Conservation (phyloP, 2,329 filamentous ascomycete genomes). For the Hypoxylon sp. region DNA sequence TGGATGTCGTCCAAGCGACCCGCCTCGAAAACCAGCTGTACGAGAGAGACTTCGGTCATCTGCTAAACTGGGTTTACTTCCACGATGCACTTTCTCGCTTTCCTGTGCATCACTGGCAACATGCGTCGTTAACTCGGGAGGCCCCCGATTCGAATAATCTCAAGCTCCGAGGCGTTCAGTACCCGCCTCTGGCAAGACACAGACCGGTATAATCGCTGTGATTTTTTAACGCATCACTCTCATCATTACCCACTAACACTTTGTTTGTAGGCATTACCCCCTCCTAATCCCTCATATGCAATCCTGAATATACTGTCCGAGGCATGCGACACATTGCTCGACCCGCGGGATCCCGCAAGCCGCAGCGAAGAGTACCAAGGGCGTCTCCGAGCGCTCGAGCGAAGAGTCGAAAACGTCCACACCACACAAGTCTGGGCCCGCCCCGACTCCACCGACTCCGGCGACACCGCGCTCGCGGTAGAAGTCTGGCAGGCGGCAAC, state of each 20-base stretch:
- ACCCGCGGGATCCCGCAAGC: conserved; percentile 40
- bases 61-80: conserved; percentile 50
- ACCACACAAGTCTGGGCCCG: neutral
- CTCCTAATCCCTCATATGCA: conserved; percentile 30
- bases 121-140: conserved; percentile 16
- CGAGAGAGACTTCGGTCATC: conserved; percentile 17
- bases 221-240: neutral
- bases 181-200: neutral
- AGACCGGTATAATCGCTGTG: neutral
- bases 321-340: conserved; percentile 39
- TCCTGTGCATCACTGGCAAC: conserved; percentile 46
- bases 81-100: conserved; percentile 48
- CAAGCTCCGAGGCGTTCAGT: neutral
- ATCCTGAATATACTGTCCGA: conserved; percentile 43
- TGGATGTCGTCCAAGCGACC: conserved; percentile 20
- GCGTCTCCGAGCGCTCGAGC: conserved; percentile 3
- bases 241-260: neutral
- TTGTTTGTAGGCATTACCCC: conserved; percentile 10
- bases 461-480: conserved; percentile 10
- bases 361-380: conserved; percentile 27
- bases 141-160: conserved; percentile 1
- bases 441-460: neutral
- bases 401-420: neutral
- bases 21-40: conserved; percentile 20
- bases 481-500: conserved; percentile 41